Evolutionary conservation across 192 early-diverging fungal genomes (phyloP).

Genomic region (Linnemannia elongata): DNA sequence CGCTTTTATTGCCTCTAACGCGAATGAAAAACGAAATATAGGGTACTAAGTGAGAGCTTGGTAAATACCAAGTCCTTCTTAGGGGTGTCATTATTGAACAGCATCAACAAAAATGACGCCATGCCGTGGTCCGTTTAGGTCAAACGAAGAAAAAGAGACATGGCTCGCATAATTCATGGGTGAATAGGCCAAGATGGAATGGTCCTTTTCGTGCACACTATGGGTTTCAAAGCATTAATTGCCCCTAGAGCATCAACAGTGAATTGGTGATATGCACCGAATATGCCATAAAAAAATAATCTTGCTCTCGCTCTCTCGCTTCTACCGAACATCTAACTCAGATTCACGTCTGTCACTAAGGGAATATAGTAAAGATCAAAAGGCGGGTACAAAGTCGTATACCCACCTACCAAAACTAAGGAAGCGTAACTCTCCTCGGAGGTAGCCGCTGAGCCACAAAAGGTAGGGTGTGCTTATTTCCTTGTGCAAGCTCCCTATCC

Average conservation of each 20-base stretch:
- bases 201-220: background rate
- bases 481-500: no score
- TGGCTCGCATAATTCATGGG: background rate
- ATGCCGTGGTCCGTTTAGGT: background rate
- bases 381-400: no score
- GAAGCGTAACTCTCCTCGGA: no score
- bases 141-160: background rate
- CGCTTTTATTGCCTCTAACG: background rate
- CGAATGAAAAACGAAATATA: background rate
- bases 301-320: background rate
- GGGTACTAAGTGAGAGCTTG: no score
- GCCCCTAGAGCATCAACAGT: background rate
- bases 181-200: background rate
- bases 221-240: background rate
- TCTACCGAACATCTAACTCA: background rate
- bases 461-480: no score
- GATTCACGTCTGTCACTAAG: no score
- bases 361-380: no score
- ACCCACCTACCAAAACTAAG: no score
- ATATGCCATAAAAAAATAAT: background rate
- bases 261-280: background rate
- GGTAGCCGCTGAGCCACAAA: no score
- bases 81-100: background rate
- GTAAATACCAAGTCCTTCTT: no score
- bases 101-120: background rate